Evolutionary conservation across 1,284 basidiomycete species (phyloP).

Genomic region (Cutaneotrichosporon sp.): DNA sequence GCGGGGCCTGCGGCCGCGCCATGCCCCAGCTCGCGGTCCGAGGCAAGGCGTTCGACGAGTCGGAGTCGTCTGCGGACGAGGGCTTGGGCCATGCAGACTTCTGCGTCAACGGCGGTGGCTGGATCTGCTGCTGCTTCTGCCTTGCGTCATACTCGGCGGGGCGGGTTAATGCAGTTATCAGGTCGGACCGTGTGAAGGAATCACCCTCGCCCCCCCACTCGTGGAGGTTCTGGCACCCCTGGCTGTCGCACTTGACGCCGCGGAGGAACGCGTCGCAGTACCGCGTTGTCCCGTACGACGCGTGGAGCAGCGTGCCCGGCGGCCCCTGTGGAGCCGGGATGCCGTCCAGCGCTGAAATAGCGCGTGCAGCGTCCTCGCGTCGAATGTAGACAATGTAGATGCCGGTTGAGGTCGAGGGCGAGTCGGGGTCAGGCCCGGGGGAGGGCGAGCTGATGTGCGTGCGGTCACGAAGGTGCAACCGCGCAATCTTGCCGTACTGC

Average conservation of each 20-base stretch:
- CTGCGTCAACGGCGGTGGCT: conserved; percentile 31
- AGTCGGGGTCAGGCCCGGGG: conserved; percentile 53
- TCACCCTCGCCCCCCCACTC: conserved; percentile 99
- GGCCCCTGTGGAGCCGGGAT: conserved; percentile 74
- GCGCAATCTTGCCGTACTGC: conserved; percentile 97
- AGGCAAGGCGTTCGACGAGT: conserved; percentile 63
- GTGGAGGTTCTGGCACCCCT: conserved; percentile 85
- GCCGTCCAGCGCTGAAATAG: conserved; percentile 91
- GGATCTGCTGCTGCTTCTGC: conserved; percentile 42
- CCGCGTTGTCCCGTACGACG: conserved; percentile 95
- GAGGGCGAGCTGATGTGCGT: conserved; percentile 59
- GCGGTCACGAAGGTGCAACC: conserved; percentile 91
- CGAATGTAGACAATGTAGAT: conserved; percentile 96
- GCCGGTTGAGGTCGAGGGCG: conserved; percentile 64
- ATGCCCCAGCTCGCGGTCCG: conserved; percentile 78
- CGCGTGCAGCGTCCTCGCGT: conserved; percentile 90
- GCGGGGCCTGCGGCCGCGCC: conserved; percentile 16
- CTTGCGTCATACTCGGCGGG: conserved; percentile 50
- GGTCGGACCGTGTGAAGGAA: conserved; percentile 89
- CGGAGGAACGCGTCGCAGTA: conserved; percentile 97
- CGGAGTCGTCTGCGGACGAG: conserved; percentile 37
- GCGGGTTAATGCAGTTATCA: conserved; percentile 68
- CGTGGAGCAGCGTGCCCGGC: conserved; percentile 77
- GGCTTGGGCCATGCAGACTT: conserved; percentile 45
- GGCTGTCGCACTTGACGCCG: conserved; percentile 72